These are phyloP conservation scores for Moelleriella libera DNA, from an alignment of 2,329 filamentous ascomycete genomes.

Conservation along the genomic window DNA sequence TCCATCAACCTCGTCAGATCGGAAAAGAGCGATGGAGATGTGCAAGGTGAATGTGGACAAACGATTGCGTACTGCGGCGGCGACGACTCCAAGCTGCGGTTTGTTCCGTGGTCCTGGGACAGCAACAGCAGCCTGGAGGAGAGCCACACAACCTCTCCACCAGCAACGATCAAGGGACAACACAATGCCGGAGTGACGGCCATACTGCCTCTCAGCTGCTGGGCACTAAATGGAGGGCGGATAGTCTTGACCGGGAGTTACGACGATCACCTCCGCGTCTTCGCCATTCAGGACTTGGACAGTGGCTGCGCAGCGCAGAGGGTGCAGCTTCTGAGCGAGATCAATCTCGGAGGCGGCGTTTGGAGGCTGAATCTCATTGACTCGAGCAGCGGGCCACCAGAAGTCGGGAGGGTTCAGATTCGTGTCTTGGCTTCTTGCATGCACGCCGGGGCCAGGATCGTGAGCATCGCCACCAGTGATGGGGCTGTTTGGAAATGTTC, in stretches of 20 bases:
- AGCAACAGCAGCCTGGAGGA: slow-evolving; percentile 5
- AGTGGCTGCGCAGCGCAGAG: slow-evolving; percentile 25
- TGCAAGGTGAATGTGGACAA: slow-evolving; percentile 11
- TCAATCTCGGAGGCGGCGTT: slow-evolving; percentile 64
- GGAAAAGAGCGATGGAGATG: slow-evolving; percentile 2
- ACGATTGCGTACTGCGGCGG: slow-evolving; percentile 52
- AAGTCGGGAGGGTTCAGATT: slow-evolving; percentile 14
- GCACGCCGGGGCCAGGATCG: slow-evolving; percentile 70
- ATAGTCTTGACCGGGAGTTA: slow-evolving; percentile 80
- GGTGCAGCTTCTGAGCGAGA: slow-evolving; percentile 43
- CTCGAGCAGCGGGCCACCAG: slow-evolving; percentile 6
- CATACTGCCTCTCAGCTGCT: slow-evolving; percentile 54
- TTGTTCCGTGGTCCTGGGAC: slow-evolving; percentile 19
- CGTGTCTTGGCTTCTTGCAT: slow-evolving; percentile 79
- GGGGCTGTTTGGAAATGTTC: slow-evolving; percentile 42
- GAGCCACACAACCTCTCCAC: slow-evolving; percentile 4
- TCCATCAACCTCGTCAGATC: slow-evolving; percentile 44
- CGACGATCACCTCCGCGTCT: slow-evolving; percentile 67
- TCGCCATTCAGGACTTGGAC: slow-evolving; percentile 31
- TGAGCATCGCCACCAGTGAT: slow-evolving; percentile 27
- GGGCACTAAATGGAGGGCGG: slow-evolving; percentile 26
- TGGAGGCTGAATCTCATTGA: slow-evolving; percentile 64
- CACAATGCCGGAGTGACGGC: slow-evolving; percentile 80
- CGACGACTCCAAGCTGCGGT: slow-evolving; percentile 55
- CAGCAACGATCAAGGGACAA: slow-evolving; percentile 22